A percentile compares a stretch with the other conserved stretches of the same genome.
phyloP scores from a whole-genome alignment of 1,284 basidiomycete genomes.

The Fomitopsis pinicola region DNA sequence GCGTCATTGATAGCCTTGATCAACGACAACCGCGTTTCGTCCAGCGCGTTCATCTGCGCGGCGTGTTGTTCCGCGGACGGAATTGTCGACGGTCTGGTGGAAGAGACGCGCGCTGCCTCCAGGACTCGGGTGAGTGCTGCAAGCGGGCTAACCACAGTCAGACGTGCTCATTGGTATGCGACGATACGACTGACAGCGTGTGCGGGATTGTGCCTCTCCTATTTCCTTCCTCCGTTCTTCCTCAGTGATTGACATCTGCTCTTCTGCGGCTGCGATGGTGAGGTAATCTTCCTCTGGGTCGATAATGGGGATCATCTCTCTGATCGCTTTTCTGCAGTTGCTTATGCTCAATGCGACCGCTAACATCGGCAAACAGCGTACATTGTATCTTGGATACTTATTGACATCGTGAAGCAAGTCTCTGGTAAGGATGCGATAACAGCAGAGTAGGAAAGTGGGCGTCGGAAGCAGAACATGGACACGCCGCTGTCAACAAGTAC shows the following conservation, averaged over 20 bases:
- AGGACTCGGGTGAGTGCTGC: conserved; percentile 60
- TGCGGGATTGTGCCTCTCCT: conserved; percentile 55
- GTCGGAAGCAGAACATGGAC: background rate
- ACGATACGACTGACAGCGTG: conserved; percentile 46
- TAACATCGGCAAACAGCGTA: background rate
- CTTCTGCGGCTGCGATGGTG: conserved; percentile 66
- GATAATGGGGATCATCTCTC: conserved; percentile 63
- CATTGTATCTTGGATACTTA: conserved; percentile 10
- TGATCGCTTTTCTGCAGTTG: conserved; percentile 52
- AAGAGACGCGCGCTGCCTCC: conserved; percentile 66
- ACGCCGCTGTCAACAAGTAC: background rate
- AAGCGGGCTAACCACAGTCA: background rate
- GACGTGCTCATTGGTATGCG: background rate
- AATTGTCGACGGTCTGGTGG: conserved; percentile 62
- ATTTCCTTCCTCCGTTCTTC: conserved; percentile 55
- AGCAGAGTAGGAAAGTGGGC: background rate
- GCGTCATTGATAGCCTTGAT: conserved; percentile 73
- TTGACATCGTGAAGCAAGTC: conserved; percentile 3
- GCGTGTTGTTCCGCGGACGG: conserved; percentile 64
- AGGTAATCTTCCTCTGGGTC: conserved; percentile 73
- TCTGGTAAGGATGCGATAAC: background rate
- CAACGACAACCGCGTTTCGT: conserved; percentile 56
- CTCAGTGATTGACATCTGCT: conserved; percentile 55
- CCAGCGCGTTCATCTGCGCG: conserved; percentile 58
- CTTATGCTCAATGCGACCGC: background rate